Percentiles rank a stretch among this genome's conserved stretches.
phyloP scores from a whole-genome alignment of 345 rosid species.

The Luvunga scandens region DNA sequence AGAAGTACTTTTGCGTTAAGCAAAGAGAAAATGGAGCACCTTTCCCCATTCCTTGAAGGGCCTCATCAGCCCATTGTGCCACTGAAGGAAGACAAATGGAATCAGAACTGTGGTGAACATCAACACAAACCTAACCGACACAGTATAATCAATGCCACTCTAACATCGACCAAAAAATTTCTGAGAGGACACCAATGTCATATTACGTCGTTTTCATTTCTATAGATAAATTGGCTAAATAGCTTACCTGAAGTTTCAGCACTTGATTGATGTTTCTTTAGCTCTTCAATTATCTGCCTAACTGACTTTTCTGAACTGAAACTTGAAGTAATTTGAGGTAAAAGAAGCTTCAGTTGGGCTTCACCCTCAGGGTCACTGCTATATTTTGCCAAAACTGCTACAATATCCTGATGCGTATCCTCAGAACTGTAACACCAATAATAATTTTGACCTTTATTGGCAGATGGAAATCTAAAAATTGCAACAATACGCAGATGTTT shows the following conservation, averaged over 20 bases:
- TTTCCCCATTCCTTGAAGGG: conserved; percentile 74
- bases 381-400: conserved; percentile 51
- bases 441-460: neutral
- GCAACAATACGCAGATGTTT: neutral
- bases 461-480: neutral
- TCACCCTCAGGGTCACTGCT: conserved; percentile 59
- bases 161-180: neutral
- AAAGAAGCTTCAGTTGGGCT: conserved; percentile 51
- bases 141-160: neutral
- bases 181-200: neutral
- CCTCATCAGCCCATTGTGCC: conserved; percentile 80
- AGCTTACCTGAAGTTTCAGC: conserved; percentile 58
- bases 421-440: conserved; percentile 48
- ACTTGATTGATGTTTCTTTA: conserved; percentile 60
- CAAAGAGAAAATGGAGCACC: conserved; percentile 93
- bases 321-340: conserved; percentile 69
- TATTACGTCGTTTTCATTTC: neutral
- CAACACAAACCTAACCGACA: neutral
- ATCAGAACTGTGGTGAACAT: neutral
- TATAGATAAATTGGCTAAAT: neutral
- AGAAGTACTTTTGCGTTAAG: conserved; percentile 68
- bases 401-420: conserved; percentile 63
- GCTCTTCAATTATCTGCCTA: conserved; percentile 63
- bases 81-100: conserved; percentile 38
- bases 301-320: conserved; percentile 61